These are phyloP conservation scores for Bocquillonia castaneifolia DNA, from an alignment of 441 rosid genomes.

Conservation along the genomic window DNA sequence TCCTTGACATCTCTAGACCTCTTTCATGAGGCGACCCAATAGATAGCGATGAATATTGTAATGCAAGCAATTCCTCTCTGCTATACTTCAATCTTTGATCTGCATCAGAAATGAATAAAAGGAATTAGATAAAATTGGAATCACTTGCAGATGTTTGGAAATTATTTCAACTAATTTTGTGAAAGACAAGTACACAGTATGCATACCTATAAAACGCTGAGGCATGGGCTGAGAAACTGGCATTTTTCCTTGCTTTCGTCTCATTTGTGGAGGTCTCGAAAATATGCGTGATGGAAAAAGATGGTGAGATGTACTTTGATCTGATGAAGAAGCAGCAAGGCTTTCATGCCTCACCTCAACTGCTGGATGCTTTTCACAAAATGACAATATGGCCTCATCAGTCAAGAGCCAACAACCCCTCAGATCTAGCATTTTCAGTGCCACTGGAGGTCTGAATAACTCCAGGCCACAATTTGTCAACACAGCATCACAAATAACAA, in stretches of 20 bases:
- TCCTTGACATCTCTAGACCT: constrained; percentile 10
- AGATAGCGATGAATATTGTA: constrained; percentile 37
- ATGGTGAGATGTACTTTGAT: constrained; percentile 23
- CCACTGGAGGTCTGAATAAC: constrained; percentile 48
- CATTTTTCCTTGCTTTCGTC: constrained; percentile 32
- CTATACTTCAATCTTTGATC: constrained; percentile 84
- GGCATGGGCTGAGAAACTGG: constrained; percentile 36
- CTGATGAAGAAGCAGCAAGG: constrained; percentile 21
- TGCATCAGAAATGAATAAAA: constrained; percentile 23
- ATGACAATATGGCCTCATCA: constrained; percentile 39
- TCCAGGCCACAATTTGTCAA: constrained; percentile 59
- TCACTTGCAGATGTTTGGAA: constrained; percentile 6
- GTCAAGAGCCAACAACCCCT: constrained; percentile 91
- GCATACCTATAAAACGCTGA: constrained; percentile 43
- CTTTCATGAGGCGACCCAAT: constrained; percentile 26
- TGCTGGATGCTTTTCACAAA: constrained; percentile 47
- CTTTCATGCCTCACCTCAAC: constrained; percentile 59
- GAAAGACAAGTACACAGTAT: background rate
- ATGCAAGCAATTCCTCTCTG: constrained; percentile 59
- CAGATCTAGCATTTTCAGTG: constrained; percentile 57
- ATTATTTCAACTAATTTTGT: background rate
- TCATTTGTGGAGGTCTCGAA: constrained; percentile 23
- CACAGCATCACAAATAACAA: constrained; percentile 62
- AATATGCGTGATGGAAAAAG: constrained; percentile 28
- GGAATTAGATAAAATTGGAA: constrained; percentile 1